Evolutionary conservation across 495 filamentous ascomycete genomes (phyloP), one percentile per base, ranked within the genome.

Genomic region (Clavariopsis aquatica): DNA sequence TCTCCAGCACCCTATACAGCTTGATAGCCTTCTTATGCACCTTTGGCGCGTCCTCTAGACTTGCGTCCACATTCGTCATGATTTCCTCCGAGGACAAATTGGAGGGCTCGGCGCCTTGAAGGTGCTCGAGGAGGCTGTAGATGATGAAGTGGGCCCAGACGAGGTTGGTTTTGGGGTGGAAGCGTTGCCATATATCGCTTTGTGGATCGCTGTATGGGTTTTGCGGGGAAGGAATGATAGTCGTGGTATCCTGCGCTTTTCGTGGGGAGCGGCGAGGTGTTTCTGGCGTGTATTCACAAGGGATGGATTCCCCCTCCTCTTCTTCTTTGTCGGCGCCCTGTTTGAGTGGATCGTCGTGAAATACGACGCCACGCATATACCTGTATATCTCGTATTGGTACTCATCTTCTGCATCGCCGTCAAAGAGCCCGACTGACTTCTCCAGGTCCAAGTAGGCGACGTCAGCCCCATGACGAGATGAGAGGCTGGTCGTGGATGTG

Each of bases 361-460:
- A 69, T 12, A 67, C 62, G 8, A 57, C 63, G 0, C 49, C 43
- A 51, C 72, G 69, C 76, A 77, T 77, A 60, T 73, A 73, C 12
- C 77, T 72, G 64, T 78, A 78, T 29, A 78, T 78, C 36, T 75
- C 75, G 66, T 78, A 78, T 60, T 78, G 77, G 56, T 78, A 78
- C 24, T 77, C 74, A n/a, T 72, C 59, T 13, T 60, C 55, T 6
- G 66, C 72, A 65, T 77, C 73, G 52, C 69, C 76, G 52, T 71
- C 56, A 71, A 78, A 78, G 38, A 78, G 47, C 0, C 26, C 57
- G 19, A 38, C 36, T 45, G 78, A 73, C 20, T 54, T 67, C 19
- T 70, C 64, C 13, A 78, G 68, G 45, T 78, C 72, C 13, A 71
- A 61, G 57, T 72, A 78, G 19, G 75, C 77, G 15, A 76, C 64